These are phyloP conservation scores for Cudoniella acicularis DNA, from an alignment of 495 filamentous ascomycete genomes.

Conservation along the genomic window DNA sequence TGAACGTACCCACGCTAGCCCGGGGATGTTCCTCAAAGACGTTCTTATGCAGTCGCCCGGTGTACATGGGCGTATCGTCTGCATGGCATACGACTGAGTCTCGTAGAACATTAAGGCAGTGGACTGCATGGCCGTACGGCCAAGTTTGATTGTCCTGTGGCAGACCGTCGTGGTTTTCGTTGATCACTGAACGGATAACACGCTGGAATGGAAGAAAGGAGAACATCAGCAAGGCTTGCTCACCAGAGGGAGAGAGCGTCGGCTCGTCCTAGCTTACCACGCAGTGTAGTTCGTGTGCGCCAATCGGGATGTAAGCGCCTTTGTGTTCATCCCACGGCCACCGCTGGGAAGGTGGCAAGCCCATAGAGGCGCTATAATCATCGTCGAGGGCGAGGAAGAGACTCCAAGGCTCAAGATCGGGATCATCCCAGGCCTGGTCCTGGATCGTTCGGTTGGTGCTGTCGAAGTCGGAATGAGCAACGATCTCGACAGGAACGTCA, in stretches of 20 bases:
- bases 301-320: neutral
- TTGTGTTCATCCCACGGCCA: neutral
- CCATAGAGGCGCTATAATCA: neutral
- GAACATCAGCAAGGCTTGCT: too few species aligned
- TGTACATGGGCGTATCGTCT: constrained; percentile 21
- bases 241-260: neutral
- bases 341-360: neutral
- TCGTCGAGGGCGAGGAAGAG: neutral
- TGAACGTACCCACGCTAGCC: neutral
- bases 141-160: neutral
- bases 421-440: neutral
- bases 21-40: neutral
- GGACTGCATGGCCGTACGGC: constrained; percentile 4
- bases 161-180: neutral
- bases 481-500: too few species aligned
- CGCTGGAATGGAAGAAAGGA: neutral
- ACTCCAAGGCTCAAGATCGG: neutral
- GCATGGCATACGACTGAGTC: constrained; percentile 18
- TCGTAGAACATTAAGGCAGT: constrained; percentile 14
- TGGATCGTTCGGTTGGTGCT: too few species aligned
- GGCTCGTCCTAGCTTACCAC: neutral
- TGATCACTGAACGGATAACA: neutral
- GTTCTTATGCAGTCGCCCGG: constrained; percentile 8
- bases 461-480: too few species aligned
- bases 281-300: neutral